A percentile compares a stretch with the other conserved stretches of the same genome.
Evolutionary conservation across 177 flowering plant species (phyloP).

Genomic region (Telopea speciosissima): DNA sequence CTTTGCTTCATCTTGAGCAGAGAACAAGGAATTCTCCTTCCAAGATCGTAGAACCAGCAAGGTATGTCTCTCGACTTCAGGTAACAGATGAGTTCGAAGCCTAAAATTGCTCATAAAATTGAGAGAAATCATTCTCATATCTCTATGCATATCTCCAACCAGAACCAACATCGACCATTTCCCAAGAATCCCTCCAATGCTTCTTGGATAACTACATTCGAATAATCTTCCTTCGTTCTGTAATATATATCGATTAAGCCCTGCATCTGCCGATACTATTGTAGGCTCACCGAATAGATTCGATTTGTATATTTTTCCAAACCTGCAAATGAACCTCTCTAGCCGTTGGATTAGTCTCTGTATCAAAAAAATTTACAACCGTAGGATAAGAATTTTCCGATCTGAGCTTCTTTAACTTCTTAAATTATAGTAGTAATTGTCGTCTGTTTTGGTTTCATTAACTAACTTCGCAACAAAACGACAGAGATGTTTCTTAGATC

Average conservation of each 20-base stretch:
- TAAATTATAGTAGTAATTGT: too few species aligned
- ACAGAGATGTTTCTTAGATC: too few species aligned
- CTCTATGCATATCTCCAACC: constrained; percentile 90
- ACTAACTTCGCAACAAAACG: too few species aligned
- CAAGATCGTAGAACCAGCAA: constrained; percentile 63
- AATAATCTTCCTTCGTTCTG: constrained; percentile 85
- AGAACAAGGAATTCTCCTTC: constrained; percentile 44
- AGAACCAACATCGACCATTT: constrained; percentile 92
- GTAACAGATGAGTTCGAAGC: constrained; percentile 55
- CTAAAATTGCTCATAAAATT: constrained; percentile 74
- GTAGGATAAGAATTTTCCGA: neutral
- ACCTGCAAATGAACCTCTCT: constrained; percentile 43
- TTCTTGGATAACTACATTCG: constrained; percentile 89
- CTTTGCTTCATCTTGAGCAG: constrained; percentile 93
- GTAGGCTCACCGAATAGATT: constrained; percentile 82
- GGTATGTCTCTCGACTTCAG: constrained; percentile 66
- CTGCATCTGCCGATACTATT: constrained; percentile 84
- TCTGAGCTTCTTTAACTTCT: too few species aligned
- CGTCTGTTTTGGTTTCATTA: too few species aligned
- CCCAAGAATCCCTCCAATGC: constrained; percentile 86
- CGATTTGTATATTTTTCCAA: constrained; percentile 76
- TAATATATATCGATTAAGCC: constrained; percentile 60
- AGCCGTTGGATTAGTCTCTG: too few species aligned
- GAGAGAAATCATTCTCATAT: constrained; percentile 80
- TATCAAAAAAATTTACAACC: too few species aligned